Percentiles rank a stretch among this genome's conserved stretches.
Evolutionary conservation across 2,329 filamentous ascomycete species (phyloP).

Genomic region (Phyllosticta citriasiana): DNA sequence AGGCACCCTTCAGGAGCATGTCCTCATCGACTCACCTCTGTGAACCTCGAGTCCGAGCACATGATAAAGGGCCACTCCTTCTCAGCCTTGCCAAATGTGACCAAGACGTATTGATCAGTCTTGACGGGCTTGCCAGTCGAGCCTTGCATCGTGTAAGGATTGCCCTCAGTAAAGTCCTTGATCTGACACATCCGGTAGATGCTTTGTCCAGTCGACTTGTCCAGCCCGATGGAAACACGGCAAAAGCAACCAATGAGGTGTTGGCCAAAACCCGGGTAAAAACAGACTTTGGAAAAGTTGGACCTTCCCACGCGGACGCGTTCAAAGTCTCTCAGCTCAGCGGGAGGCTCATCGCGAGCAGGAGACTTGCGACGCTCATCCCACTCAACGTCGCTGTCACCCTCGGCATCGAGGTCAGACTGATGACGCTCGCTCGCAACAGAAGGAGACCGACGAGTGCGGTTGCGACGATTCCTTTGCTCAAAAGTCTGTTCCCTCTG

Average conservation of each 20-base stretch:
- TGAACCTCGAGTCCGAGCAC: slow-evolving; percentile 76
- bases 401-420: slow-evolving; percentile 55
- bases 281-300: slow-evolving; percentile 84
- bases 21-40: slow-evolving; percentile 50
- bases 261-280: slow-evolving; percentile 80
- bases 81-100: slow-evolving; percentile 72
- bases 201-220: slow-evolving; percentile 60
- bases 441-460: slow-evolving; percentile 4
- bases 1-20: background rate
- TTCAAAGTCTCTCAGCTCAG: slow-evolving; percentile 72
- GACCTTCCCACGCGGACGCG: slow-evolving; percentile 72
- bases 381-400: slow-evolving; percentile 74
- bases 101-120: slow-evolving; percentile 75
- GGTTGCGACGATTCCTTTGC: slow-evolving; percentile 38
- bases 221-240: slow-evolving; percentile 72
- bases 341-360: slow-evolving; percentile 55
- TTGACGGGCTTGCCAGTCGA: slow-evolving; percentile 65
- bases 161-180: slow-evolving; percentile 71
- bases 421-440: slow-evolving; percentile 31
- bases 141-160: slow-evolving; percentile 72
- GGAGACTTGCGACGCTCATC: slow-evolving; percentile 41
- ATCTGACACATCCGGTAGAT: slow-evolving; percentile 84
- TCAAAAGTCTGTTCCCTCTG: slow-evolving; percentile 52
- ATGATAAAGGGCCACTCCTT: slow-evolving; percentile 84
- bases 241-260: slow-evolving; percentile 76